Evolutionary conservation across 2,329 filamentous ascomycete genomes (phyloP), one percentile per base, ranked within the genome.

Genomic region (Trichophyton mentagrophytes): DNA sequence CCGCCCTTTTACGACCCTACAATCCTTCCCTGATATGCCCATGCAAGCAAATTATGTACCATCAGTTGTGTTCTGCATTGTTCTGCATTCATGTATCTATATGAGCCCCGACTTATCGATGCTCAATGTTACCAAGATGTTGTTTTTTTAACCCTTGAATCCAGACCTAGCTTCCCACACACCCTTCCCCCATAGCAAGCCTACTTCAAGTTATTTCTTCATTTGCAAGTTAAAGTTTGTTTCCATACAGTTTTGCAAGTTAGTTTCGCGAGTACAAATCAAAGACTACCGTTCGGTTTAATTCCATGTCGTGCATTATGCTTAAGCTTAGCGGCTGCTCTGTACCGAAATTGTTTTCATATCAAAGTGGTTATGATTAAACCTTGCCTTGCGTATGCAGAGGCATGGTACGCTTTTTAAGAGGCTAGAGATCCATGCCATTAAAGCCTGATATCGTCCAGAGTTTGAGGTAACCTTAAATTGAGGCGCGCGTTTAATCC

Each of bases 61-160:
- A 59, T 49, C 57, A 59, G 36, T 59, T 22, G 36, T 57, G 49
- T 57, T 61, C 44, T 58, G 42, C 58, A 60, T 55, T 59, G 36
- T 60, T 40, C 20, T 57, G 42, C 47, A 36, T 40, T 59, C 56
- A 53, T 63, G 61, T 63, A 63, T 46, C 60, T 59, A 59, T 61
- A 63, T 55, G 51, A 55, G 30, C 51, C 51, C 27, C 46, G 25
- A 38, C n/a, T 33, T 55, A 33, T 55, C 25, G 51, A 20, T 15
- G 27, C 27, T 55, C 30, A 55, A 55, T 36, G 51, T 36, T 36
- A 55, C 3, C 30, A 36, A 55, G 51, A 59, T 30, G 46, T 49
- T 59, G 46, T 25, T 57, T 47, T 30, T 44, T 55, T 57, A 57
- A 46, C 56, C 47, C 46, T 57, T 60, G 56, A 59, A 42, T 25